A percentile compares a stretch with the other conserved stretches of the same genome.
Evolutionary conservation across 1,284 basidiomycete genomes (phyloP).

Genomic region (Cutaneotrichosporon dermatis): DNA sequence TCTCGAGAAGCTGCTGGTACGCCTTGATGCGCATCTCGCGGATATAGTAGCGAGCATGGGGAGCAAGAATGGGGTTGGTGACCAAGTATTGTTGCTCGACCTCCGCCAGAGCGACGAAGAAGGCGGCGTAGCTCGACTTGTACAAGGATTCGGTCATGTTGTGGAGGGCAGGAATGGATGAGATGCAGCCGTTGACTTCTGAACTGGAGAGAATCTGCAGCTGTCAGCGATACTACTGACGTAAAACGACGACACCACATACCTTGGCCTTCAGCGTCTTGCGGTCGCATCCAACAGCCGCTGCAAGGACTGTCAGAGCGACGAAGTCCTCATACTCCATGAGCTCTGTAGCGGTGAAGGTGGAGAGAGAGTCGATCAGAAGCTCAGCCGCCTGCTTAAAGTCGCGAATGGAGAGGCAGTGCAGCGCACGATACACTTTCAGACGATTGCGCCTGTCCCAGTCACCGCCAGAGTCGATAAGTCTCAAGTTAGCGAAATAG

Average conservation of each 20-base stretch:
- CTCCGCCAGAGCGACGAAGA: conserved; percentile 84
- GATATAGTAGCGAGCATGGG: conserved; percentile 85
- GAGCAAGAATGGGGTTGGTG: conserved; percentile 76
- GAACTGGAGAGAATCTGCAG: conserved; percentile 54
- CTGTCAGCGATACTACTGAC: conserved; percentile 1
- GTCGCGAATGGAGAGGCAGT: conserved; percentile 75
- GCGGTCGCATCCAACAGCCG: conserved; percentile 70
- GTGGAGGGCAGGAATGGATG: conserved; percentile 53
- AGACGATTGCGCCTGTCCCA: conserved; percentile 96
- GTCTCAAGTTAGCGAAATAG: conserved; percentile 51
- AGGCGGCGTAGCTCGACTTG: conserved; percentile 89
- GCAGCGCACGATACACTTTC: conserved; percentile 90
- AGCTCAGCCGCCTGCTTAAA: conserved; percentile 70
- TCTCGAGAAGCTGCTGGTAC: conserved; percentile 86
- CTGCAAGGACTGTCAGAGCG: conserved; percentile 74
- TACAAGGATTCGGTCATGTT: conserved; percentile 62
- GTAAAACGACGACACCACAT: conserved; percentile 20
- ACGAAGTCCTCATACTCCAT: conserved; percentile 90
- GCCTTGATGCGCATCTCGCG: conserved; percentile 96
- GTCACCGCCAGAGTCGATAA: conserved; percentile 94
- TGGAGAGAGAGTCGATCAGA: conserved; percentile 83
- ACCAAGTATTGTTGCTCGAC: conserved; percentile 83
- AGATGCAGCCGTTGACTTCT: conserved; percentile 53
- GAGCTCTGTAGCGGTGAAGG: conserved; percentile 89
- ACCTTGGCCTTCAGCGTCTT: conserved; percentile 92